Evolutionary conservation across 106 monocot genomes (phyloP), one percentile per base, ranked within the genome.

Genomic region (Hemerocallis citrina): DNA sequence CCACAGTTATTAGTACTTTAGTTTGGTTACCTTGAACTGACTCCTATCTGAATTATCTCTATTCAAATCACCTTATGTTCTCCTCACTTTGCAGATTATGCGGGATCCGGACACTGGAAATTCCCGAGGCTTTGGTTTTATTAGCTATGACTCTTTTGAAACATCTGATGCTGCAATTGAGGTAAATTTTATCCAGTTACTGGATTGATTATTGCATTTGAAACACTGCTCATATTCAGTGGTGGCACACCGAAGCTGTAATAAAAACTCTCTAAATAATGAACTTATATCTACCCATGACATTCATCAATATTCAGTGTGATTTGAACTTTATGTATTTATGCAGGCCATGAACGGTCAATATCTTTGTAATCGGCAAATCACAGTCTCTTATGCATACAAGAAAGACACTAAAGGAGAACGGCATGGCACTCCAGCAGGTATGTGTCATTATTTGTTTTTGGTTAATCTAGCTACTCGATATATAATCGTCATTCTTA

Each of bases 341-440:
- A 17, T 59, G 1, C 44, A 94, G 94, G 79, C 94, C 52, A 94
- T 94, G 94, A 94, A 94, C 42, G 89, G 89, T 23, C 94, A 94
- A 62, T 89, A 94, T 59, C 77, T 94, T 7, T 94, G 94, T 41
- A 94, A 94, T 31, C 74, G 89, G 36, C 89, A 89, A 50, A 94
- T 94, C 21, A 89, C 85, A 23, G 94, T 89, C 21, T 94, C 89
- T 27, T 94, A 94, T 52, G 94, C 94, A 7, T 94, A 94, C 74
- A 94, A 94, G 71, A 94, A 94, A 66, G 94, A 94, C 57, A 94
- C 94, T 3, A 94, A 94, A 69, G 94, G 94, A 64, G 94, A 94
- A 56, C 89, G 94, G 8, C 94, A 94, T 68, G 94, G 94, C 7
- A 94, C 94, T 31, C 94, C 94, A 24, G 94, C 94, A 68, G 94